A percentile compares a stretch with the other conserved stretches of the same genome.
Evolutionary conservation across 495 filamentous ascomycete species (phyloP).

Genomic region (Lindgomyces ingoldianus): DNA sequence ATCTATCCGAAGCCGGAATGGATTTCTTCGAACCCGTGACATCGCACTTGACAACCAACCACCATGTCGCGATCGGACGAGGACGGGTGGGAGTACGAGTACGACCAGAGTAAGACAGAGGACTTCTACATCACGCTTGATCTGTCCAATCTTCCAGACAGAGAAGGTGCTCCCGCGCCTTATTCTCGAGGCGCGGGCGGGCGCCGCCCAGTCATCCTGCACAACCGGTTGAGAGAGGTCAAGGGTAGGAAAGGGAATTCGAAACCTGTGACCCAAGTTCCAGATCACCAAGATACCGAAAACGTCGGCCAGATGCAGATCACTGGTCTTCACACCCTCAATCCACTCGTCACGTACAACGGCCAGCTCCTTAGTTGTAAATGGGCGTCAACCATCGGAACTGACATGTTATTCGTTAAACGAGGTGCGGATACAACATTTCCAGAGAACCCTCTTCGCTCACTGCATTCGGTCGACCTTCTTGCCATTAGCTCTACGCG

Average conservation of each 20-base stretch:
- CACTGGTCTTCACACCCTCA: slow-evolving; percentile 68
- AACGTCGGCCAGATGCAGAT: slow-evolving; percentile 63
- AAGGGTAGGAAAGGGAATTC: not conserved
- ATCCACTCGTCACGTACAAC: slow-evolving; percentile 74
- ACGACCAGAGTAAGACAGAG: slow-evolving; percentile 60
- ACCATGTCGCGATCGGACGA: slow-evolving; percentile 39
- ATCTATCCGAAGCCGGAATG: too few species aligned
- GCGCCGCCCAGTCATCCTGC: slow-evolving; percentile 1
- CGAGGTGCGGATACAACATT: slow-evolving; percentile 36
- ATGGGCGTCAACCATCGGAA: slow-evolving; percentile 78
- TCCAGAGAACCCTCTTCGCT: slow-evolving; percentile 32
- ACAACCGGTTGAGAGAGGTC: slow-evolving; percentile 1
- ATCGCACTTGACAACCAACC: not conserved
- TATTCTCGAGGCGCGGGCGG: too few species aligned
- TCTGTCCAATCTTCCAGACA: slow-evolving; percentile 30
- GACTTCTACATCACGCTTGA: slow-evolving; percentile 48
- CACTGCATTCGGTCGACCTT: slow-evolving; percentile 47
- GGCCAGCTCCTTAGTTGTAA: slow-evolving; percentile 71
- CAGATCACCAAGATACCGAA: not conserved
- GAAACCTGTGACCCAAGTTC: not conserved
- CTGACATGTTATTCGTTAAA: slow-evolving; percentile 69
- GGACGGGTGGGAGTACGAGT: slow-evolving; percentile 66
- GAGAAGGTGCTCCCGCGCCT: not conserved
- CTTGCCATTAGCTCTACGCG: slow-evolving; percentile 44
- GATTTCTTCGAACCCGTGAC: too few species aligned